A percentile compares a stretch with the other conserved stretches of the same genome.
Conservation (phyloP, 768 basidiomycete genomes). For the Rhodotorula toruloides region DNA sequence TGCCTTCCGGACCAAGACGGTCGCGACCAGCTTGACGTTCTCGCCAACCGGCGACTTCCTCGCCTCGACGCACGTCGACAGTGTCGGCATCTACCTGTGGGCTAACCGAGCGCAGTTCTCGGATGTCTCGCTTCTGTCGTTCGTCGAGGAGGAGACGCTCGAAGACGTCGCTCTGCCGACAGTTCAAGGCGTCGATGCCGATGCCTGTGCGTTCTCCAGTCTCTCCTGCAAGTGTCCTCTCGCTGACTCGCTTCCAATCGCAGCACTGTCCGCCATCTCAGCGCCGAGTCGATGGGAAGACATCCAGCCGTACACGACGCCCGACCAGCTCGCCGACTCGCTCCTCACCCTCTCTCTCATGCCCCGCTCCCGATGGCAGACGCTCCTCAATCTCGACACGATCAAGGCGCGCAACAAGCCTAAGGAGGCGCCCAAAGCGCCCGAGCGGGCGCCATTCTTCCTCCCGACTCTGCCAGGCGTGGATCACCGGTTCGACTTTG, state of each 20-base stretch:
- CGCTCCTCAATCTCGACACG: conserved; percentile 88
- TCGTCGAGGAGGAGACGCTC: conserved; percentile 67
- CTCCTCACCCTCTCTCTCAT: conserved; percentile 88
- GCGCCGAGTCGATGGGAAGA: conserved; percentile 51
- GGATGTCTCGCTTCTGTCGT: conserved; percentile 71
- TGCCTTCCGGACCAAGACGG: conserved; percentile 76
- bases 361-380: conserved; percentile 91
- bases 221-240: background rate
- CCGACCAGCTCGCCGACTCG: conserved; percentile 80
- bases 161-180: conserved; percentile 68
- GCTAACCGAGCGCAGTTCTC: conserved; percentile 92
- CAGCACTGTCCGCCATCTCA: conserved; percentile 69
- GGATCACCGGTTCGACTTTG: conserved; percentile 70
- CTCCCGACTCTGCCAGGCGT: conserved; percentile 85
- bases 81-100: conserved; percentile 93
- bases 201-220: conserved; percentile 59
- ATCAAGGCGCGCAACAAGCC: conserved; percentile 96
- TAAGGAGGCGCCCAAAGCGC: conserved; percentile 87
- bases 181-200: conserved; percentile 74
- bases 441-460: conserved; percentile 95
- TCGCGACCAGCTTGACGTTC: conserved; percentile 84
- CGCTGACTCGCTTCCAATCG: background rate
- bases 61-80: conserved; percentile 89
- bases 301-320: conserved; percentile 52
- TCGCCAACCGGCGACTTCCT: conserved; percentile 94